Conservation (phyloP, 2,329 filamentous ascomycete species). For the Fusarium armeniacum region DNA sequence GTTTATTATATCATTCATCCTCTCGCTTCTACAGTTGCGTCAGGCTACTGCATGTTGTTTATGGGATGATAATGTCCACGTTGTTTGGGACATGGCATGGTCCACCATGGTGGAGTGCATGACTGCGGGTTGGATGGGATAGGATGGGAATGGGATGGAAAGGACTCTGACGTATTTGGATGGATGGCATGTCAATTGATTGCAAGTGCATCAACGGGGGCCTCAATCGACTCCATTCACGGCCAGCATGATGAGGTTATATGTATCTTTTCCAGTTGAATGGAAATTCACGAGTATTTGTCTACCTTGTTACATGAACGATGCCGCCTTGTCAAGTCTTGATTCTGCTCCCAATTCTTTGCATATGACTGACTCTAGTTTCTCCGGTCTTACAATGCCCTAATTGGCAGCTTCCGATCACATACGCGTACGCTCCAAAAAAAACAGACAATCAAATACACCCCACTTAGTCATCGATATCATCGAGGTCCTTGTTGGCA, state of each 20-base stretch:
- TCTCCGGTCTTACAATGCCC: constrained; percentile 21
- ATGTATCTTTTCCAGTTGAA: constrained; percentile 41
- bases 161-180: constrained; percentile 24
- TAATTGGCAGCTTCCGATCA: constrained; percentile 10
- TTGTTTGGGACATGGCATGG: constrained; percentile 18
- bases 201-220: constrained; percentile 32
- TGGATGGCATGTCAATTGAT: constrained; percentile 33
- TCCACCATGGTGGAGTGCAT: constrained; percentile 21
- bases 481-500: constrained; percentile 59
- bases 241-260: constrained; percentile 30
- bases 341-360: constrained; percentile 14
- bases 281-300: constrained; percentile 37
- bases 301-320: constrained; percentile 18
- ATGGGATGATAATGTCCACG: constrained; percentile 16
- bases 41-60: constrained; percentile 36
- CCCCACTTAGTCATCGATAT: constrained; percentile 31
- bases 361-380: constrained; percentile 21
- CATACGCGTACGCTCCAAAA: constrained; percentile 13
- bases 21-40: constrained; percentile 23
- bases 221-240: constrained; percentile 26
- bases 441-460: constrained; percentile 7
- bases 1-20: constrained; percentile 31
- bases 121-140: constrained; percentile 14
- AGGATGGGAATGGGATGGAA: constrained; percentile 16
- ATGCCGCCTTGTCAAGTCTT: background rate